These are phyloP conservation scores for Colletotrichum liaoningense DNA, from an alignment of 2,329 filamentous ascomycete species.

Conservation along the genomic window DNA sequence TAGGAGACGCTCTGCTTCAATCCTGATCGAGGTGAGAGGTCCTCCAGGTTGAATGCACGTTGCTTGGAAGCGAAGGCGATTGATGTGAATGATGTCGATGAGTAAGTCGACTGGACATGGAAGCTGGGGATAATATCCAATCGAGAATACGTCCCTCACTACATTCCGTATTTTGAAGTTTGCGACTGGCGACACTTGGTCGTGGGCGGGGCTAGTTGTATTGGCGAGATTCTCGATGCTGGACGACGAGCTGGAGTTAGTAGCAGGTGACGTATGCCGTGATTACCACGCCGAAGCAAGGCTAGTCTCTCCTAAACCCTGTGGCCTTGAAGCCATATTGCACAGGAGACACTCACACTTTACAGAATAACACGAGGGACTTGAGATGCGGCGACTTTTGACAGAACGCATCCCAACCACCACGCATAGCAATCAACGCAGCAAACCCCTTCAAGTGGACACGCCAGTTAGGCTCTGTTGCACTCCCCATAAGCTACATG, in stretches of 20 bases:
- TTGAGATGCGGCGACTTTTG: neutral
- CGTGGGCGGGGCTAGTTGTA: slow-evolving; percentile 48
- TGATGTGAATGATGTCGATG: slow-evolving; percentile 47
- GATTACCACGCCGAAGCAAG: neutral
- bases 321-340: neutral
- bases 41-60: slow-evolving; percentile 6
- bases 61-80: slow-evolving; percentile 46
- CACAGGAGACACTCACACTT: slow-evolving; percentile 5
- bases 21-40: slow-evolving; percentile 24
- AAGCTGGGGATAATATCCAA: slow-evolving; percentile 39
- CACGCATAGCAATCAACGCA: slow-evolving; percentile 27
- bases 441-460: slow-evolving; percentile 44
- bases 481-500: slow-evolving; percentile 39
- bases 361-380: neutral
- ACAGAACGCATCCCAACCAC: slow-evolving; percentile 17
- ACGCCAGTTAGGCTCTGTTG: slow-evolving; percentile 47
- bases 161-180: slow-evolving; percentile 40
- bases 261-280: neutral
- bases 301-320: neutral
- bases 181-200: slow-evolving; percentile 40
- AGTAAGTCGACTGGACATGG: slow-evolving; percentile 47
- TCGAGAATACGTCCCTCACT: slow-evolving; percentile 41
- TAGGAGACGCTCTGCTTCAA: slow-evolving; percentile 5
- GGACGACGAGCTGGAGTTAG: neutral
- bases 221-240: slow-evolving; percentile 49